Percentiles rank a stretch among this genome's conserved stretches.
phyloP scores from a whole-genome alignment of 1,139 yeast genomes.

The Geotrichum europaeum region DNA sequence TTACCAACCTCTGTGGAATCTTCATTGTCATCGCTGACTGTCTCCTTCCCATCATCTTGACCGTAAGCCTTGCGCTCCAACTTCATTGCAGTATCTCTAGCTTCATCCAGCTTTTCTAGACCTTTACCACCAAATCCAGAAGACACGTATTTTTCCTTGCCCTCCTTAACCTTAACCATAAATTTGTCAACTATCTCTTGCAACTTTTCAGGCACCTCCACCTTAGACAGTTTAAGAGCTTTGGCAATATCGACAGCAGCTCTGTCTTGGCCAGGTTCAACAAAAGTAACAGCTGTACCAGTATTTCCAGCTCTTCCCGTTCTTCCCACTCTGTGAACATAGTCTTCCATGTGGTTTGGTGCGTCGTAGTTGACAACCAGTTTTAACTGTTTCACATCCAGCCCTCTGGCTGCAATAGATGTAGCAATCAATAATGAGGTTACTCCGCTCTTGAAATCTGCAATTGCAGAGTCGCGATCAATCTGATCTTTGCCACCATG shows the following conservation, averaged over 20 bases:
- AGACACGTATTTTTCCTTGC: constrained; percentile 53
- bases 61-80: constrained; percentile 43
- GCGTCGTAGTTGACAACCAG: constrained; percentile 84
- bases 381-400: constrained; percentile 78
- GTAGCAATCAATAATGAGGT: constrained; percentile 74
- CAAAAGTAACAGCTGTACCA: constrained; percentile 76
- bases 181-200: constrained; percentile 51
- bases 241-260: constrained; percentile 56
- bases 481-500: constrained; percentile 93
- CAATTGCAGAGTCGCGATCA: constrained; percentile 73
- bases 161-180: constrained; percentile 56
- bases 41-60: constrained; percentile 26
- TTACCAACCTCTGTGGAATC: constrained; percentile 19
- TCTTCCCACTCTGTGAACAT: constrained; percentile 93
- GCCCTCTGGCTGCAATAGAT: constrained; percentile 89
- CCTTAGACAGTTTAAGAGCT: constrained; percentile 54
- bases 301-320: constrained; percentile 86
- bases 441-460: constrained; percentile 61
- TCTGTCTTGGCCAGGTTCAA: constrained; percentile 59
- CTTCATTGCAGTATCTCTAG: constrained; percentile 52
- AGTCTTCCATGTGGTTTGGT: constrained; percentile 90
- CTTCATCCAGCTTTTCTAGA: constrained; percentile 67
- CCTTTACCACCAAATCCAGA: constrained; percentile 95
- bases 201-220: constrained; percentile 50
- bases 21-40: constrained; percentile 27